phyloP scores from a whole-genome alignment of 2,329 filamentous ascomycete genomes.

The Teratosphaeria destructans region DNA sequence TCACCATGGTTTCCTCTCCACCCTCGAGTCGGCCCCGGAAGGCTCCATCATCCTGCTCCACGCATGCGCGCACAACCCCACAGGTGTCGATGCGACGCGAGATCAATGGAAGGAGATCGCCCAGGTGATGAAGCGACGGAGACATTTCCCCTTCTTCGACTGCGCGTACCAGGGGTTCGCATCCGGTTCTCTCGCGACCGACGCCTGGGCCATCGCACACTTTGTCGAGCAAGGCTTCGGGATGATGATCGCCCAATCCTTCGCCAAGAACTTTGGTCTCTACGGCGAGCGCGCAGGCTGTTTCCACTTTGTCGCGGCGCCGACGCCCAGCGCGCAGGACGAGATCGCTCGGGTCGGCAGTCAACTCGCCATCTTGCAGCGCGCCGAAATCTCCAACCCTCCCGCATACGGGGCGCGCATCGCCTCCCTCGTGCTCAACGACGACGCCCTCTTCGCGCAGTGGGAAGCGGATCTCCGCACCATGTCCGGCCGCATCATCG shows the following conservation, averaged over 20 bases:
- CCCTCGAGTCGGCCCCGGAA: slow-evolving; percentile 60
- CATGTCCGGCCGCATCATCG: slow-evolving; percentile 91
- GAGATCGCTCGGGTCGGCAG: slow-evolving; percentile 59
- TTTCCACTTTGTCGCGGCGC: slow-evolving; percentile 83
- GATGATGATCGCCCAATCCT: slow-evolving; percentile 43
- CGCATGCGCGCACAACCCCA: slow-evolving; percentile 96
- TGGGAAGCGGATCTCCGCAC: slow-evolving; percentile 87
- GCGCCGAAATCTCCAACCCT: slow-evolving; percentile 94
- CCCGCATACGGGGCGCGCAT: slow-evolving; percentile 90
- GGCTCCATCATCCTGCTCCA: slow-evolving; percentile 84
- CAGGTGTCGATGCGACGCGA: slow-evolving; percentile 85
- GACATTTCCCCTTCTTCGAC: slow-evolving; percentile 97
- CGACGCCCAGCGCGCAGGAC: slow-evolving; percentile 54
- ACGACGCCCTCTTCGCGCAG: slow-evolving; percentile 67
- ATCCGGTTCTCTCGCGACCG: slow-evolving; percentile 72
- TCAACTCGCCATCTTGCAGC: slow-evolving; percentile 87
- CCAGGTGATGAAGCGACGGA: slow-evolving; percentile 60
- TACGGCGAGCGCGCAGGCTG: slow-evolving; percentile 94
- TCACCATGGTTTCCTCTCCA: slow-evolving; percentile 73
- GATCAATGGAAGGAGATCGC: slow-evolving; percentile 94
- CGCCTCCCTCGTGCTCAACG: slow-evolving; percentile 74
- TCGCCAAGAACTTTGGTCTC: slow-evolving; percentile 57
- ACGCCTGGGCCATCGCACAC: slow-evolving; percentile 87
- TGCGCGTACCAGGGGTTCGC: slow-evolving; percentile 96
- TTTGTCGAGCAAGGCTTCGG: slow-evolving; percentile 87